phyloP scores from a whole-genome alignment of 768 basidiomycete genomes.

The Butyriboletus loyo region DNA sequence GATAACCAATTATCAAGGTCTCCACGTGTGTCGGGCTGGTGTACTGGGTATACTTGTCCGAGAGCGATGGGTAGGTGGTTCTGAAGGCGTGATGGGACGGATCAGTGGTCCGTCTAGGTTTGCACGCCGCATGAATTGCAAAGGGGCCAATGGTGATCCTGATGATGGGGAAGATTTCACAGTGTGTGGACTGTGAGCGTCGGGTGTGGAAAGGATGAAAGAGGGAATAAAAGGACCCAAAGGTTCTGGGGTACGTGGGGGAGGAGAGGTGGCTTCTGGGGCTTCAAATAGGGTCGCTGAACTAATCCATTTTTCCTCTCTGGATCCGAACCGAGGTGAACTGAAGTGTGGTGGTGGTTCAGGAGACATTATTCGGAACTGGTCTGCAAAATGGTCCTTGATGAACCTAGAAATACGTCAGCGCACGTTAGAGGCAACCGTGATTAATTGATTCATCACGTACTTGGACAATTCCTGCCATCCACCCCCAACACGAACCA shows the following conservation, averaged over 20 bases:
- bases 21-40: slow-evolving; percentile 58
- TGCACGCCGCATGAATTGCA: slow-evolving; percentile 84
- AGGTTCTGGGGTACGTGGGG: slow-evolving; percentile 70
- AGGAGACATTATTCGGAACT: slow-evolving; percentile 64
- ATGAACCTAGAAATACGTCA: slow-evolving; percentile 61
- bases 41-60: slow-evolving; percentile 40
- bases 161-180: slow-evolving; percentile 53
- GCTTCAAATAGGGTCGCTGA: slow-evolving; percentile 67
- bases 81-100: slow-evolving; percentile 67
- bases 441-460: slow-evolving; percentile 24
- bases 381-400: slow-evolving; percentile 80
- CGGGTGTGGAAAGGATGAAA: slow-evolving; percentile 55
- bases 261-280: slow-evolving; percentile 39
- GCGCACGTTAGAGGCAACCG: not conserved
- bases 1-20: slow-evolving; percentile 45
- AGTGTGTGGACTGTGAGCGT: slow-evolving; percentile 44
- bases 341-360: slow-evolving; percentile 58
- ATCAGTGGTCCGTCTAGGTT: slow-evolving; percentile 52
- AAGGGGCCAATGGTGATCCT: slow-evolving; percentile 71
- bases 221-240: slow-evolving; percentile 55
- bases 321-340: slow-evolving; percentile 35
- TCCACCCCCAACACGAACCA: slow-evolving; percentile 95
- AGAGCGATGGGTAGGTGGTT: slow-evolving; percentile 46
- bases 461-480: slow-evolving; percentile 92
- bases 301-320: slow-evolving; percentile 83